Evolutionary conservation across 2,329 filamentous ascomycete genomes (phyloP), one percentile per base, ranked within the genome.

Genomic region (Pyrenophora teres): DNA sequence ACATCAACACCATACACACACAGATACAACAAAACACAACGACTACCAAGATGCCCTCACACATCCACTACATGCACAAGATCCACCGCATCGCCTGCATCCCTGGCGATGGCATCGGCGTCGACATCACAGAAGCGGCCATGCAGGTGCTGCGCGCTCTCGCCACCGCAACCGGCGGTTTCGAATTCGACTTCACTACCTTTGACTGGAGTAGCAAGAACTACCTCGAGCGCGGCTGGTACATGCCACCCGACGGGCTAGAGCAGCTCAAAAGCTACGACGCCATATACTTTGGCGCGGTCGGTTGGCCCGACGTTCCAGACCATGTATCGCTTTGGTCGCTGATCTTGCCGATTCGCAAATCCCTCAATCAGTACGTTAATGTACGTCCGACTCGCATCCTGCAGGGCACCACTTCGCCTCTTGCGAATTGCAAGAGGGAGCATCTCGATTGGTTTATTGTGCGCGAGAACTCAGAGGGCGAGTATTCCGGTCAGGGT

Each of bases 281-380:
- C 63, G 81, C 81, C 2, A 78, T 83, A 23, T 77, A 85, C 48
- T 86, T 86, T 56, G 83, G 83, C 9, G 81, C 82, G 2, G 83
- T 86, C 2, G 83, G 83, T 13, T 82, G 77, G 64, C 82, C 82
- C 45, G 76, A 84, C 43, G 84, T 88, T 0, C 85, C 86, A 1
- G 86, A 89, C 57, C 82, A 88, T 56, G 81, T 88, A 51, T 83
- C 83, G 0, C 80, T 89, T 1, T 89, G 87, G 87, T 80, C 81
- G 6, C 80, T 87, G 27, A 82, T 87, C 38, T 76, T 89, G 6
- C 84, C 84, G 15, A 88, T 89, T 62, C 82, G 87, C 32, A 84
- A 87, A 44, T 79, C 83, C 32, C 79, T 89, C 39, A 85, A 88
- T 54, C 85, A 88, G 63, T 89, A 87, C 62, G 81, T 87, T 57